A percentile compares a stretch with the other conserved stretches of the same genome.
phyloP scores from a whole-genome alignment of 495 filamentous ascomycete species.

The Lichenothelia convexa region DNA sequence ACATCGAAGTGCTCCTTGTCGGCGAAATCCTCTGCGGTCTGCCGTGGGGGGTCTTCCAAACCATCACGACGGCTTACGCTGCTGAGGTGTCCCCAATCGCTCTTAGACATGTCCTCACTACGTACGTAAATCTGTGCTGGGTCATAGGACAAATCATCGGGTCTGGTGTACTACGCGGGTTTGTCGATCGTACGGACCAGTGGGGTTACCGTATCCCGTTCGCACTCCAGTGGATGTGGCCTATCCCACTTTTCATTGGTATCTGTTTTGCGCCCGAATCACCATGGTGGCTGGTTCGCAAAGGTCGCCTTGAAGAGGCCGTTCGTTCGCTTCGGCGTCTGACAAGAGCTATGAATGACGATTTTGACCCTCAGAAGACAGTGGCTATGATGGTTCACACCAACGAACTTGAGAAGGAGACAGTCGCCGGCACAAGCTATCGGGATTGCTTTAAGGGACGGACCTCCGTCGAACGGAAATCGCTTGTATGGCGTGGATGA shows the following conservation, averaged over 20 bases:
- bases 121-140: slow-evolving; percentile 74
- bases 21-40: slow-evolving; percentile 2
- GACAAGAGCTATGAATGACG: slow-evolving; percentile 6
- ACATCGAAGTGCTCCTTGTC: slow-evolving; percentile 10
- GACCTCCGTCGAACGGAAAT: slow-evolving; percentile 12
- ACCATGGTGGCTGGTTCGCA: slow-evolving; percentile 8
- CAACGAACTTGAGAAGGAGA: slow-evolving; percentile 7
- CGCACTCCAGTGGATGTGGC: slow-evolving; percentile 12
- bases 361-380: slow-evolving; percentile 1
- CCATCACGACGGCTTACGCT: slow-evolving; percentile 18
- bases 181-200: slow-evolving; percentile 23
- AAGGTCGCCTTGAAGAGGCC: slow-evolving; percentile 6
- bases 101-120: slow-evolving; percentile 55
- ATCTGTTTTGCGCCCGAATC: slow-evolving; percentile 7
- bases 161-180: slow-evolving; percentile 50
- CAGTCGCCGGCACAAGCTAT: slow-evolving; percentile 3
- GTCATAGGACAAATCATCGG: slow-evolving; percentile 60
- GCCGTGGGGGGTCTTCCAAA: slow-evolving; percentile 19
- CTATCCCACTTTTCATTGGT: slow-evolving; percentile 6
- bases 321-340: slow-evolving; percentile 1
- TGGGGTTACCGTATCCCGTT: slow-evolving; percentile 13
- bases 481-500: slow-evolving; percentile 2
- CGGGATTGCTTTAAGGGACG: slow-evolving; percentile 6
- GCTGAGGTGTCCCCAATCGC: slow-evolving; percentile 39
- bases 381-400: slow-evolving; percentile 6